These are phyloP conservation scores for Dimocarpus longan DNA, from an alignment of 345 rosid species.

Conservation along the genomic window DNA sequence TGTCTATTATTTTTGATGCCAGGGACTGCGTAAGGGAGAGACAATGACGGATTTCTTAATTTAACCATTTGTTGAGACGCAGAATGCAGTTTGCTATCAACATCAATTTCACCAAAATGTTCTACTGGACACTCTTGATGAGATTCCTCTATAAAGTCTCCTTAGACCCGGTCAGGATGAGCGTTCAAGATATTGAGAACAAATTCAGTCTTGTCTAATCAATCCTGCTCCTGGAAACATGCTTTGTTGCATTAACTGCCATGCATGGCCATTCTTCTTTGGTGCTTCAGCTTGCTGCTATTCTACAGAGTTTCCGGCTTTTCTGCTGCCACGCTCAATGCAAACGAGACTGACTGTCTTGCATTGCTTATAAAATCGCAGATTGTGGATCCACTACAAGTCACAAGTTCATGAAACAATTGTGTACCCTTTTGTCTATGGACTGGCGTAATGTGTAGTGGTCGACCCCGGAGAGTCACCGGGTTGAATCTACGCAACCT, in stretches of 20 bases:
- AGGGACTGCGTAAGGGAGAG: no score
- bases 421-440: not conserved
- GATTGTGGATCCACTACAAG: not conserved
- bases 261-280: not conserved
- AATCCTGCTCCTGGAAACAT: not conserved
- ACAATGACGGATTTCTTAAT: no score
- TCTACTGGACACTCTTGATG: no score
- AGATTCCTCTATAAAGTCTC: no score
- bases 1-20: no score
- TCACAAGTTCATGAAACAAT: constrained; percentile 9
- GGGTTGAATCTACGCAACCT: not conserved
- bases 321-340: not conserved
- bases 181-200: no score
- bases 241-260: not conserved
- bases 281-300: constrained; percentile 1
- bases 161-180: no score
- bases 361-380: not conserved
- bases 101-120: no score
- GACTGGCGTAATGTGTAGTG: not conserved
- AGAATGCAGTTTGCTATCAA: no score
- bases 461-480: not conserved
- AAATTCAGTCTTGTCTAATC: no score
- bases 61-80: no score
- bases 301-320: not conserved
- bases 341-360: not conserved